Percentiles rank a stretch among this genome's conserved stretches.
Evolutionary conservation across 1,284 basidiomycete genomes (phyloP).

Genomic region (Tranzscheliella williamsii): DNA sequence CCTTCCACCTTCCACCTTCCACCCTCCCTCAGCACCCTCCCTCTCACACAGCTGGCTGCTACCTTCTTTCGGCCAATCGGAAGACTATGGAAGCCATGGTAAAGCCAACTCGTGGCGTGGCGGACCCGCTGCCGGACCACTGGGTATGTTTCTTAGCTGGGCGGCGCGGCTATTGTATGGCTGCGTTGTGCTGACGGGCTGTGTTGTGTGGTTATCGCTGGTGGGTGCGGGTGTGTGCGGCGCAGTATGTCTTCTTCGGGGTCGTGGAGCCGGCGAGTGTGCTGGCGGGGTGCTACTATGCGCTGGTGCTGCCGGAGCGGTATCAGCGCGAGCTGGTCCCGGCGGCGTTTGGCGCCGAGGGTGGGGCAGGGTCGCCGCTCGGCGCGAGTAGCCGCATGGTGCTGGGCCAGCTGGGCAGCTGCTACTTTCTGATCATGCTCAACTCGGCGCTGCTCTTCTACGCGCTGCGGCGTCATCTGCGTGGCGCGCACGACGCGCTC

Average conservation of each 20-base stretch:
- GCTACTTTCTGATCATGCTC: slow-evolving; percentile 51
- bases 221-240: no score
- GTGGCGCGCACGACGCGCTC: slow-evolving; percentile 7
- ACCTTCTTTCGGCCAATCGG: no score
- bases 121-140: slow-evolving; percentile 26
- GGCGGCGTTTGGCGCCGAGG: slow-evolving; percentile 18
- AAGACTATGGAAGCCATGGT: no score
- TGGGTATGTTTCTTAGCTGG: slow-evolving; percentile 27
- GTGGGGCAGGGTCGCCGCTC: slow-evolving; percentile 11
- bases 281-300: slow-evolving; percentile 38
- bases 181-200: no score
- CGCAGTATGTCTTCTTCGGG: slow-evolving; percentile 49
- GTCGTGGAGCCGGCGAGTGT: slow-evolving; percentile 47
- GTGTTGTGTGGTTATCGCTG: no score
- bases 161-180: no score
- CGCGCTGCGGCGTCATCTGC: slow-evolving; percentile 20
- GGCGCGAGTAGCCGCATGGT: slow-evolving; percentile 31
- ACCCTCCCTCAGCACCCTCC: no score
- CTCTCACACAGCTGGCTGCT: no score
- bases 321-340: slow-evolving; percentile 48
- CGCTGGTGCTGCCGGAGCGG: slow-evolving; percentile 32
- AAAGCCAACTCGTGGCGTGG: no score
- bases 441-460: slow-evolving; percentile 45
- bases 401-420: slow-evolving; percentile 45
- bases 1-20: no score